These are phyloP conservation scores for Colletotrichum sp. DNA, from an alignment of 2,329 filamentous ascomycete genomes.

Conservation along the genomic window DNA sequence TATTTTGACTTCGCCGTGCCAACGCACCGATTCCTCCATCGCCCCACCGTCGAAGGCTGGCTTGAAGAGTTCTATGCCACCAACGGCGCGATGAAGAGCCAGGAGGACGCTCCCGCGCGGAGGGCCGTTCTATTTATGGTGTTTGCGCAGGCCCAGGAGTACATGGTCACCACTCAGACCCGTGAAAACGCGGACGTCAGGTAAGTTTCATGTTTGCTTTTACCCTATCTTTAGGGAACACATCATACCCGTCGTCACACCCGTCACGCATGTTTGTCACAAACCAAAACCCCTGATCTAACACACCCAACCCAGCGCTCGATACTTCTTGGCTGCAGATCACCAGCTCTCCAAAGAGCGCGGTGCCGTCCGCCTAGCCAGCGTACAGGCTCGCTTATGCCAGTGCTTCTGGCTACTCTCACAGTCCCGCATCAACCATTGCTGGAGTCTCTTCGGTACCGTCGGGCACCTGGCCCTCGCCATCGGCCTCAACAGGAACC, in stretches of 20 bases:
- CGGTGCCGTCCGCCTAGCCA: slow-evolving; percentile 41
- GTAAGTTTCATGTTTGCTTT: background rate
- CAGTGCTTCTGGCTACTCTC: slow-evolving; percentile 51
- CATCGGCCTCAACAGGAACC: slow-evolving; percentile 44
- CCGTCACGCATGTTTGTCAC: background rate
- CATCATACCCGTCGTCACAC: background rate
- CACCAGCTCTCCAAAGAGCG: slow-evolving; percentile 42
- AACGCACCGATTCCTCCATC: slow-evolving; percentile 60
- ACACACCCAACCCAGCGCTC: slow-evolving; percentile 25
- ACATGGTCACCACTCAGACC: slow-evolving; percentile 26
- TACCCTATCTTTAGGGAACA: background rate
- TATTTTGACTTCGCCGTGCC: slow-evolving; percentile 65
- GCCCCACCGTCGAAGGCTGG: slow-evolving; percentile 56
- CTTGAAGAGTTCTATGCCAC: slow-evolving; percentile 46
- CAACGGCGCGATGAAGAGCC: slow-evolving; percentile 30
- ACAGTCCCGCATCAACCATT: slow-evolving; percentile 51
- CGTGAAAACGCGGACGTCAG: slow-evolving; percentile 14
- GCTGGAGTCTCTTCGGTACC: slow-evolving; percentile 52
- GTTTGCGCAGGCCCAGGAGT: slow-evolving; percentile 55
- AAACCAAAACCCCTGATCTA: background rate
- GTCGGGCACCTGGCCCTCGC: slow-evolving; percentile 41
- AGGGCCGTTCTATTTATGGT: slow-evolving; percentile 53
- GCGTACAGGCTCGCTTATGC: slow-evolving; percentile 44
- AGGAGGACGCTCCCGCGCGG: slow-evolving; percentile 27
- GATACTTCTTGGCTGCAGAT: slow-evolving; percentile 39